phyloP scores from a whole-genome alignment of 2,329 filamentous ascomycete species.

The Arthrobotrys sphaeroides region DNA sequence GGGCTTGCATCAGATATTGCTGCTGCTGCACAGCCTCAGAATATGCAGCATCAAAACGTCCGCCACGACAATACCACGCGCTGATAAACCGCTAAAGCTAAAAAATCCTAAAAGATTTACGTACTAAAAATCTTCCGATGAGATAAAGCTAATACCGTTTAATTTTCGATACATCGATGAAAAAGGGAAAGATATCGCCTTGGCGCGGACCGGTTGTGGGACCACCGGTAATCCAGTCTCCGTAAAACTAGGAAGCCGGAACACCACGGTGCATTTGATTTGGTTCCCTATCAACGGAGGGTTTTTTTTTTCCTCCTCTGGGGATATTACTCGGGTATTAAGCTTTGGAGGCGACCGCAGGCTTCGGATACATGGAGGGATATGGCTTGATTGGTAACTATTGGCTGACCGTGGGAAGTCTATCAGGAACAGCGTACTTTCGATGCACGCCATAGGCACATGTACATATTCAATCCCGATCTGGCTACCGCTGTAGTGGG shows the following conservation, averaged over 20 bases:
- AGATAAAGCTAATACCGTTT: neutral
- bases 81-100: neutral
- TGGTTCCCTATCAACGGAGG: constrained; percentile 35
- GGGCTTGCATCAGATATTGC: neutral
- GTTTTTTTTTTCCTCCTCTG: too few relatives aligned
- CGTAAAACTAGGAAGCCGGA: constrained; percentile 34
- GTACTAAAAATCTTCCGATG: neutral
- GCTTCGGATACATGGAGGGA: neutral
- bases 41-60: neutral
- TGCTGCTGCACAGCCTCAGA: constrained; percentile 12
- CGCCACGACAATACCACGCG: neutral
- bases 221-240: too few relatives aligned
- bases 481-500: neutral
- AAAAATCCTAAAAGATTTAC: constrained; percentile 2
- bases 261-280: constrained; percentile 17
- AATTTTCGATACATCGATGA: neutral
- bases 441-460: neutral
- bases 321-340: constrained; percentile 1
- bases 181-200: constrained; percentile 2
- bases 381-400: neutral
- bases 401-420: constrained; percentile 4
- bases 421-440: neutral
- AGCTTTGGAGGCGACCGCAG: constrained; percentile 2
- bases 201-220: constrained; percentile 35
- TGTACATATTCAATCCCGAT: neutral